These are phyloP conservation scores for Nyctanthes arbortristis DNA, from an alignment of 257 asterid genomes.

Conservation along the genomic window DNA sequence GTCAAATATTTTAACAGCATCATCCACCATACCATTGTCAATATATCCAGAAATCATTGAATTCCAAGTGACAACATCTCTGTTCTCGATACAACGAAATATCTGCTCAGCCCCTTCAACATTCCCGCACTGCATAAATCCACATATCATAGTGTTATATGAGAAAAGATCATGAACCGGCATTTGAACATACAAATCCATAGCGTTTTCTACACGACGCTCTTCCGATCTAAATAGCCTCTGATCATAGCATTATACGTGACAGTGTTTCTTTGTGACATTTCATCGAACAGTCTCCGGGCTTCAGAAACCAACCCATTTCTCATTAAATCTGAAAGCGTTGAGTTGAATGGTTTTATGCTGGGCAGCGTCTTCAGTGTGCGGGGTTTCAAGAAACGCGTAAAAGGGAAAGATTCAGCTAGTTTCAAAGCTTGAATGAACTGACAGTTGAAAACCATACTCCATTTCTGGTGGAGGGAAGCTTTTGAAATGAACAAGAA, in stretches of 20 bases:
- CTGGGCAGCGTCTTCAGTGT: constrained; percentile 25
- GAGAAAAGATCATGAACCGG: constrained; percentile 60
- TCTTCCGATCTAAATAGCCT: constrained; percentile 61
- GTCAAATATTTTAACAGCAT: constrained; percentile 42
- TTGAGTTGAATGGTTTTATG: constrained; percentile 57
- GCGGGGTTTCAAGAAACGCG: constrained; percentile 17
- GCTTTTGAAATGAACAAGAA: not conserved
- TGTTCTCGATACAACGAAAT: constrained; percentile 41
- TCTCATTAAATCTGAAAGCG: constrained; percentile 54
- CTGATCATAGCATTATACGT: constrained; percentile 64
- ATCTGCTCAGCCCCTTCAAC: constrained; percentile 61
- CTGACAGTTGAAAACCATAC: constrained; percentile 36
- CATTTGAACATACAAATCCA: constrained; percentile 41
- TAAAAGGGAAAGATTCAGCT: constrained; percentile 18
- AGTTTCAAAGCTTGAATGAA: constrained; percentile 28
- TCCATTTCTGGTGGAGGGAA: constrained; percentile 30
- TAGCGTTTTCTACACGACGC: constrained; percentile 41
- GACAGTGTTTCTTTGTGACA: constrained; percentile 54
- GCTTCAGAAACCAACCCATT: constrained; percentile 53
- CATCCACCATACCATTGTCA: constrained; percentile 41
- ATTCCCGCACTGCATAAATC: constrained; percentile 55
- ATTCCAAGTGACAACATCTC: constrained; percentile 67
- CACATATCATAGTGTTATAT: constrained; percentile 54
- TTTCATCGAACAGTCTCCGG: constrained; percentile 51
- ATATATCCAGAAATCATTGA: constrained; percentile 64